Conservation (phyloP, 345 rosid genomes). For the Hibiscus tridactylites region DNA sequence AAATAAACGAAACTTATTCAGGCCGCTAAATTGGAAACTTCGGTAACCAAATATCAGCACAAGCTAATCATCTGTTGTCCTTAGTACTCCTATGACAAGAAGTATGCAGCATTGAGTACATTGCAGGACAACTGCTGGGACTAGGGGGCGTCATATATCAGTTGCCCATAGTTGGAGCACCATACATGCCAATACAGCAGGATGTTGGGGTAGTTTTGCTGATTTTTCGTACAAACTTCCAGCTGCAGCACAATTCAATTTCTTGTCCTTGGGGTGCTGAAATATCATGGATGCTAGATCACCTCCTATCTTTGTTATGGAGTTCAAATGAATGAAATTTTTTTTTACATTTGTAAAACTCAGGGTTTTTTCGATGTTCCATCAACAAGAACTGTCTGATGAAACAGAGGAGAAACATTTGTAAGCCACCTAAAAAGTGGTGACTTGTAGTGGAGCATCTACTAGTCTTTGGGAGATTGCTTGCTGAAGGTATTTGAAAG, state of each 20-base stretch:
- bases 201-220: slow-evolving; percentile 47
- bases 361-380: slow-evolving; percentile 25
- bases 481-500: slow-evolving; percentile 47
- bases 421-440: slow-evolving; percentile 17
- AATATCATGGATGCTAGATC: slow-evolving; percentile 81
- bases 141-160: slow-evolving; percentile 57
- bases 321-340: slow-evolving; percentile 66
- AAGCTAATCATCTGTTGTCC: slow-evolving; percentile 27
- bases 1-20: slow-evolving; percentile 31
- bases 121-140: slow-evolving; percentile 56
- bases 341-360: too few relatives aligned
- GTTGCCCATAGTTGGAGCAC: slow-evolving; percentile 77
- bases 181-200: slow-evolving; percentile 39
- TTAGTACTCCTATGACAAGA: slow-evolving; percentile 33
- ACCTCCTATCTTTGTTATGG: slow-evolving; percentile 83
- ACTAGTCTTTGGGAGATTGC: slow-evolving; percentile 27
- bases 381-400: slow-evolving; percentile 5
- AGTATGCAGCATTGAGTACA: too few relatives aligned
- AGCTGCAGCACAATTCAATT: slow-evolving; percentile 44
- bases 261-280: slow-evolving; percentile 68
- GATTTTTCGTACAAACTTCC: slow-evolving; percentile 48
- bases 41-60: slow-evolving; percentile 8
- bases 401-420: slow-evolving; percentile 11
- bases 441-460: slow-evolving; percentile 9
- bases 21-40: slow-evolving; percentile 19